Conservation (phyloP, 768 basidiomycete genomes). For the Mycena olivaceomarginata region DNA sequence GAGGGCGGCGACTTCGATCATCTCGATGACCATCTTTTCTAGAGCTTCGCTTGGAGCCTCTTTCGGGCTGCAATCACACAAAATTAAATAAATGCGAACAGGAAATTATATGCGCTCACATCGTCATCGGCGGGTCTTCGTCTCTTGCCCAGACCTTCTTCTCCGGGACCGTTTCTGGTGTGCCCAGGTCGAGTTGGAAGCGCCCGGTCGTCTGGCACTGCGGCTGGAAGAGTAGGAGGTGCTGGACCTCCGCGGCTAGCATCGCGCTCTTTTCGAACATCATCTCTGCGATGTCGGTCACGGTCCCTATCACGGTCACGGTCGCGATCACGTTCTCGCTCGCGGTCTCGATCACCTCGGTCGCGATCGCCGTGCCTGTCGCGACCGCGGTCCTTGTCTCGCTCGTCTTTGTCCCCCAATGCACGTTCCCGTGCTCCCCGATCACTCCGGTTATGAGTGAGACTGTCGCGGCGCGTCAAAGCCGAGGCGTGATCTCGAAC, state of each 20-base stretch:
- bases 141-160: conserved; percentile 86
- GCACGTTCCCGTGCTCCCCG: conserved; percentile 66
- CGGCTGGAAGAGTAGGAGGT: conserved; percentile 54
- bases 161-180: conserved; percentile 58
- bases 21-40: conserved; percentile 88
- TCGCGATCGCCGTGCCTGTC: conserved; percentile 53
- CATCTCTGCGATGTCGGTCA: conserved; percentile 75
- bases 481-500: conserved; percentile 61
- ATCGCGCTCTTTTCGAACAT: conserved; percentile 79
- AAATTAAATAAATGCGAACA: conserved; percentile 34
- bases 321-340: conserved; percentile 68
- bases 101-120: conserved; percentile 63
- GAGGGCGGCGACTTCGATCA: conserved; percentile 78
- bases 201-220: conserved; percentile 70
- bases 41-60: conserved; percentile 87
- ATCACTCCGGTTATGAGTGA: conserved; percentile 72
- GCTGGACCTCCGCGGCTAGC: conserved; percentile 57
- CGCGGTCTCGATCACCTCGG: conserved; percentile 63
- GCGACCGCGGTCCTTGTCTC: conserved; percentile 54
- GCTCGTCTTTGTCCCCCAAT: conserved; percentile 55
- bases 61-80: conserved; percentile 72
- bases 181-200: conserved; percentile 77
- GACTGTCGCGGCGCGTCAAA: conserved; percentile 67
- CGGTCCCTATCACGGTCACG: conserved; percentile 61
- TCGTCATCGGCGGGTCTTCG: conserved; percentile 84